Base-by-base conservation (phyloP, 441 rosid species). In the Isatis lusitanica region DNA sequence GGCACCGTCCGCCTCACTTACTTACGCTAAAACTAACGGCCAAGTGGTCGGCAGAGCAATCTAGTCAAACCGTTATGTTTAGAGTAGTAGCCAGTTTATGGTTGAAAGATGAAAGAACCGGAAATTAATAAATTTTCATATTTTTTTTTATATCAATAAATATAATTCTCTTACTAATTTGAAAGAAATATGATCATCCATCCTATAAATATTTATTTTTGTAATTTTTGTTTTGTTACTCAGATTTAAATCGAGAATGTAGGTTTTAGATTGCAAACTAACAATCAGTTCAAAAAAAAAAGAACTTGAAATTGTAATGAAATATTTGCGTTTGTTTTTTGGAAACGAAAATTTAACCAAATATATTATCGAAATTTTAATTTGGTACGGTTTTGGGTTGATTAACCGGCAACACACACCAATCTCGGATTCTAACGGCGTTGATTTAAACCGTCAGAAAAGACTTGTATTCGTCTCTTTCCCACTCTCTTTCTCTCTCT, bases 381-480 rank as follows among this genome's bases (percentile, higher is more conserved):
- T 1, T 39, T 63, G 48, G 64, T 64, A 40, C 65, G 71, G 71
- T 73, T 65, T 16, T 7, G 6, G 17, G 46, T 1, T 39, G 16
- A 8, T 18, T 35, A 43, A 69, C 66, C 58, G n/a, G 18, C 44
- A 1, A 39, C 11, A 10, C 11, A 10, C 11, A 12, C 21, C 21
- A 38, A 33, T 70, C 53, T 70, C 53, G 71, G 53, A 66, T 33
- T 74, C 73, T 67, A 56, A 83, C 92, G 87, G 24, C 88, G 88
- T 83, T 74, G 64, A 57, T 0, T 30, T 63, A 68, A 67, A n/a
- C 87, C 83, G 78, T 83, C 82, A 46, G 74, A 81, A 83, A 80
- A 79, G 79, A 83, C 83, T 65, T 66, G 73, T 51, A 77, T 65
- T 70, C 38, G 42, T 59, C 74, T 62, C 75, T 50, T 73, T 26